Evolutionary conservation across 2,329 filamentous ascomycete species (phyloP).

Genomic region (Colletotrichum sojae): DNA sequence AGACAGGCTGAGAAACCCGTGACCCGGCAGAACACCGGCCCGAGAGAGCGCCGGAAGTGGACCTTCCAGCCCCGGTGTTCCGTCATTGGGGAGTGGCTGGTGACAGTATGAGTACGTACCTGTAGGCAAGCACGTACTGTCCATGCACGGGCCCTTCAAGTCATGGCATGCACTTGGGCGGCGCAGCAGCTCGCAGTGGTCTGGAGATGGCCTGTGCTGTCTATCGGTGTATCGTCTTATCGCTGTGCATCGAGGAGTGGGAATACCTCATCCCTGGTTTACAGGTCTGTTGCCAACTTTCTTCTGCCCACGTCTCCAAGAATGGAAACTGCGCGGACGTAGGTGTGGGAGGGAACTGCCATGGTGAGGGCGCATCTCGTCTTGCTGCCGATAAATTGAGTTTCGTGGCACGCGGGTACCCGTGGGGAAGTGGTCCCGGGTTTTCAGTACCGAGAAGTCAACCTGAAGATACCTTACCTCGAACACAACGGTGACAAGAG

Average conservation of each 20-base stretch:
- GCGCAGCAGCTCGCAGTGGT: conserved; percentile 19
- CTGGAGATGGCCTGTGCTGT: conserved; percentile 14
- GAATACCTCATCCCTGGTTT: conserved; percentile 7
- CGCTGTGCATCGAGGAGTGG: conserved; percentile 17
- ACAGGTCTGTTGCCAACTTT: conserved; percentile 4
- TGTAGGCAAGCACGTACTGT: too few species aligned
- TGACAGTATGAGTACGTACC: neutral
- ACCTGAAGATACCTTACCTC: neutral
- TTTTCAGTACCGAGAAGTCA: neutral
- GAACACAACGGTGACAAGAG: neutral
- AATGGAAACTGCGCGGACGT: neutral
- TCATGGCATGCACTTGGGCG: conserved; percentile 9
- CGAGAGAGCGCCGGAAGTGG: conserved; percentile 2
- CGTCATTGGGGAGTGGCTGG: conserved; percentile 19
- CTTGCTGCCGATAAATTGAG: too few species aligned
- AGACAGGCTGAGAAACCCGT: conserved; percentile 39
- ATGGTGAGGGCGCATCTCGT: neutral
- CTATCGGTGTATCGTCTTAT: conserved; percentile 24
- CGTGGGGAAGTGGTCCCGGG: neutral
- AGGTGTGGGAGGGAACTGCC: neutral
- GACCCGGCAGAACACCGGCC: conserved; percentile 36
- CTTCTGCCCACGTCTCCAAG: neutral
- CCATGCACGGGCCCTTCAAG: too few species aligned
- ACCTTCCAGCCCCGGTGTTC: neutral
- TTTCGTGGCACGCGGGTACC: neutral